A percentile compares a stretch with the other conserved stretches of the same genome.
phyloP scores from a whole-genome alignment of 2,329 filamentous ascomycete species.

The Aspergillus brasiliensis region DNA sequence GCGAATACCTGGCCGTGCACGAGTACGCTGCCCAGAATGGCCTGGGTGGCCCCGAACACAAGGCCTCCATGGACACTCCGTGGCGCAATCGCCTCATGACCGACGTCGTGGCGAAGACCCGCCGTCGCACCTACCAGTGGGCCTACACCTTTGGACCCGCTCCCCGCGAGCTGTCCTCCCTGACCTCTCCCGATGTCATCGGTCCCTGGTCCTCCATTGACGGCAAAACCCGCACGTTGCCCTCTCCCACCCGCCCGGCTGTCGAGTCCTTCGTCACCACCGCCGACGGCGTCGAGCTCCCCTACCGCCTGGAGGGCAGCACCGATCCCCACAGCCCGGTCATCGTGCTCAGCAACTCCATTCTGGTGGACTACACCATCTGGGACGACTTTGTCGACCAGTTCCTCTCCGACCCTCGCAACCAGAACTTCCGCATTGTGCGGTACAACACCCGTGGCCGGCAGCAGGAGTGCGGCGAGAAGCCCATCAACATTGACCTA shows the following conservation, averaged over 20 bases:
- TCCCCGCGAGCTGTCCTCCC: slow-evolving; percentile 65
- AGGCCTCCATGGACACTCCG: slow-evolving; percentile 63
- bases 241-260: slow-evolving; percentile 48
- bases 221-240: slow-evolving; percentile 56
- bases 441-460: slow-evolving; percentile 78
- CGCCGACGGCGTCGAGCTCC: slow-evolving; percentile 67
- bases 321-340: slow-evolving; percentile 67
- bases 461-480: slow-evolving; percentile 40
- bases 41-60: slow-evolving; percentile 64
- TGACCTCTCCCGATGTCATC: slow-evolving; percentile 51
- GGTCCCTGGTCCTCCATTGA: slow-evolving; percentile 60
- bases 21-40: slow-evolving; percentile 71
- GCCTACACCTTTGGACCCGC: slow-evolving; percentile 80
- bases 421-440: slow-evolving; percentile 68
- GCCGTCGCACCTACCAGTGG: slow-evolving; percentile 66
- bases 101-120: slow-evolving; percentile 60
- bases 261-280: slow-evolving; percentile 71
- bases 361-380: slow-evolving; percentile 76
- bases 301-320: slow-evolving; percentile 76
- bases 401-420: slow-evolving; percentile 57
- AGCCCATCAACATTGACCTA: slow-evolving; percentile 62
- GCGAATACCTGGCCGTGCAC: slow-evolving; percentile 68
- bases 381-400: slow-evolving; percentile 73
- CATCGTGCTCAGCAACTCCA: slow-evolving; percentile 76
- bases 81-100: slow-evolving; percentile 62